phyloP scores from a whole-genome alignment of 768 basidiomycete genomes.

The Exidia glandulosa region DNA sequence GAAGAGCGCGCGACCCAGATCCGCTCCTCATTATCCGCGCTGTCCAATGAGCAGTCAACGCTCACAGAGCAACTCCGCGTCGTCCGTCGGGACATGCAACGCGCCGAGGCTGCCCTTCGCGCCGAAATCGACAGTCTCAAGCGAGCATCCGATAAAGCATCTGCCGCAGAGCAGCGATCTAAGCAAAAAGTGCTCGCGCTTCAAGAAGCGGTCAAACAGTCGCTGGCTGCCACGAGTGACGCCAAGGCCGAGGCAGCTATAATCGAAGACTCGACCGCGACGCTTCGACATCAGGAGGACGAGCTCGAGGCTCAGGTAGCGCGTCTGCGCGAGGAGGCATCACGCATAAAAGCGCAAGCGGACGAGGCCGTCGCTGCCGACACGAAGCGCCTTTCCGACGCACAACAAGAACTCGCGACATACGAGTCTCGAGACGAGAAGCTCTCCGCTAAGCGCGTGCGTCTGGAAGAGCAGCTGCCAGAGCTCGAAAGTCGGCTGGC shows the following conservation, averaged over 20 bases:
- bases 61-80: conserved; percentile 63
- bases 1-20: conserved; percentile 62
- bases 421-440: conserved; percentile 57
- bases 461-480: conserved; percentile 42
- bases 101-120: conserved; percentile 69
- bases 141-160: conserved; percentile 71
- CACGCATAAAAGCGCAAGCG: conserved; percentile 9
- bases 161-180: conserved; percentile 62
- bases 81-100: conserved; percentile 71
- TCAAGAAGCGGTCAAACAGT: conserved; percentile 79
- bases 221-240: conserved; percentile 42
- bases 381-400: conserved; percentile 41
- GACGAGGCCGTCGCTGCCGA: conserved; percentile 39
- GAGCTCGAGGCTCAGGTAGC: conserved; percentile 21
- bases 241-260: conserved; percentile 28
- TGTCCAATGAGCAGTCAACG: conserved; percentile 56
- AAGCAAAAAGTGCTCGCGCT: conserved; percentile 79
- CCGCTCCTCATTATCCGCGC: conserved; percentile 49
- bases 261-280: conserved; percentile 24
- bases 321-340: conserved; percentile 19
- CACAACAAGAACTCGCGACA: conserved; percentile 46
- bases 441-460: conserved; percentile 52
- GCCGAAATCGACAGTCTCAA: conserved; percentile 78
- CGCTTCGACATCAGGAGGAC: neutral
- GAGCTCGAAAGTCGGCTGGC: conserved; percentile 61